Percentiles rank a stretch among this genome's conserved stretches.
phyloP scores from a whole-genome alignment of 2,329 filamentous ascomycete genomes.

The Aureobasidium uvarum region DNA sequence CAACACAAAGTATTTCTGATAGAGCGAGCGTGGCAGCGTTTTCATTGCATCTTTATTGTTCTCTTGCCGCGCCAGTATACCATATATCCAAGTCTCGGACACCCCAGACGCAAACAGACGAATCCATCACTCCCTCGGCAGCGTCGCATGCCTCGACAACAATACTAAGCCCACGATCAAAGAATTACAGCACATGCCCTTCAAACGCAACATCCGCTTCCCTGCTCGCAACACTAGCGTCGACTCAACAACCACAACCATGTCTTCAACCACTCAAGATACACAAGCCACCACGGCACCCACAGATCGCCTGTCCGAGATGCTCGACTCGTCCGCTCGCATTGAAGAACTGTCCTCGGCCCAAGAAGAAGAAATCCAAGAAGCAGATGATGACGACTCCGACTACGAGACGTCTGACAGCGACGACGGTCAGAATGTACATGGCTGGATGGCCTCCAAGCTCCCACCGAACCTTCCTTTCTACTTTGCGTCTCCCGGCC shows the following conservation, averaged over 20 bases:
- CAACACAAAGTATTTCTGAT: not conserved
- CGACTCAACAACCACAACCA: not conserved
- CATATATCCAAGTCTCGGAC: not conserved
- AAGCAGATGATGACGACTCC: slow-evolving; percentile 30
- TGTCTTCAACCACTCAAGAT: not conserved
- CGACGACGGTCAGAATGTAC: slow-evolving; percentile 23
- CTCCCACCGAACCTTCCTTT: slow-evolving; percentile 41
- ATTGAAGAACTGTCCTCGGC: slow-evolving; percentile 38
- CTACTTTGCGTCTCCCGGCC: slow-evolving; percentile 59
- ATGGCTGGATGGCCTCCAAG: slow-evolving; percentile 28
- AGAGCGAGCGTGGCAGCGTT: not conserved
- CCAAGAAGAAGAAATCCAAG: slow-evolving; percentile 32
- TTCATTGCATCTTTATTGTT: not conserved
- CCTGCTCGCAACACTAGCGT: slow-evolving; percentile 20
- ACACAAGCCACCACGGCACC: not conserved
- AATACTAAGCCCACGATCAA: slow-evolving; percentile 27
- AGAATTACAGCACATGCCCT: slow-evolving; percentile 6
- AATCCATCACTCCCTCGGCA: not conserved
- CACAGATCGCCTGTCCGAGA: slow-evolving; percentile 35
- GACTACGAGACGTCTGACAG: slow-evolving; percentile 15
- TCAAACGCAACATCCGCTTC: not conserved
- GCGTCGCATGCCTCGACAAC: slow-evolving; percentile 28
- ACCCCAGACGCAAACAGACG: not conserved
- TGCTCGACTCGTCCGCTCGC: slow-evolving; percentile 32
- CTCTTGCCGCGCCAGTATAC: not conserved